Conservation (phyloP, 352 stramenopile genomes). For the Phytophthora ramorum region DNA sequence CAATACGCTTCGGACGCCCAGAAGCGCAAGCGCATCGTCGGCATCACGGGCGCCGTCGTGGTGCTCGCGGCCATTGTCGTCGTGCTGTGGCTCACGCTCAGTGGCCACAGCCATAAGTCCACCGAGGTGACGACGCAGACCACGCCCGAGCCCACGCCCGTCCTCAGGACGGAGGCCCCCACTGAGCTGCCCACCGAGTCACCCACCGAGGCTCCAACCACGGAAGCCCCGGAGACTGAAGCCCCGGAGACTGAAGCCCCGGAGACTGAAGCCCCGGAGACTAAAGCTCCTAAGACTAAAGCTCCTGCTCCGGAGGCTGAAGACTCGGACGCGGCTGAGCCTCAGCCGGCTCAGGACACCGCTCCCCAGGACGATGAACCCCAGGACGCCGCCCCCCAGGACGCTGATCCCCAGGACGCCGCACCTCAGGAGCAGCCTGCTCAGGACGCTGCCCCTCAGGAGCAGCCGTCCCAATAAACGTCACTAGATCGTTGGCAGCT, state of each 20-base stretch:
- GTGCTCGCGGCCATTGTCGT: constrained; percentile 36
- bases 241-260: not conserved
- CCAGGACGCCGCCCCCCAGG: too few relatives aligned
- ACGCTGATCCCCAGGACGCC: too few relatives aligned
- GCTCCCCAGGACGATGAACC: not conserved
- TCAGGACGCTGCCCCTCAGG: not conserved
- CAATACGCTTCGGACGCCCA: constrained; percentile 37
- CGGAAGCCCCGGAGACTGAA: constrained; percentile 2
- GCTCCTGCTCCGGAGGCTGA: constrained; percentile 3
- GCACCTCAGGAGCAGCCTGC: too few relatives aligned
- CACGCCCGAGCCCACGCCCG: constrained; percentile 31
- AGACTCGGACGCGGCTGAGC: not conserved
- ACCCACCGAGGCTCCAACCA: constrained; percentile 7
- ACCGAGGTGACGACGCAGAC: constrained; percentile 23
- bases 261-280: not conserved
- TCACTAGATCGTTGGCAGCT: not conserved
- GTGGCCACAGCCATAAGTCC: constrained; percentile 38
- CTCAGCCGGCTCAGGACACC: not conserved
- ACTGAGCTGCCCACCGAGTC: not conserved
- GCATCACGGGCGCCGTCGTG: constrained; percentile 39
- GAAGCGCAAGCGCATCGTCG: constrained; percentile 44
- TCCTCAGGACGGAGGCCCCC: constrained; percentile 26
- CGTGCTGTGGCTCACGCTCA: constrained; percentile 42
- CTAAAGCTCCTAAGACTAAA: constrained; percentile 11
- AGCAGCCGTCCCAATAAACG: constrained; percentile 18